phyloP scores from a whole-genome alignment of 345 rosid genomes.

The Laguncularia racemosa region DNA sequence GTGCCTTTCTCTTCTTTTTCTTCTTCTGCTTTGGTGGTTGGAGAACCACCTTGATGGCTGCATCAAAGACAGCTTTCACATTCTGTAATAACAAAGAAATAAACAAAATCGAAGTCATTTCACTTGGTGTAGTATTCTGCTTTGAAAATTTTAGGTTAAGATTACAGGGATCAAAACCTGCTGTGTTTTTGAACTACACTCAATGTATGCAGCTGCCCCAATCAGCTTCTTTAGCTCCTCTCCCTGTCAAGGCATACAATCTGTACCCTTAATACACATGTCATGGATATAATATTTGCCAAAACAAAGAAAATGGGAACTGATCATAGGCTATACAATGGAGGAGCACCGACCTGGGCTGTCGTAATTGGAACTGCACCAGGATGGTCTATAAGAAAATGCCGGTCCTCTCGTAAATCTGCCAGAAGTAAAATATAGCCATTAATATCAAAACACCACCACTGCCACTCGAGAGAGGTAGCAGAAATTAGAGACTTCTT shows the following conservation, averaged over 20 bases:
- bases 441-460: too few relatives aligned
- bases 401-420: conserved; percentile 21
- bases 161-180: conserved; percentile 8
- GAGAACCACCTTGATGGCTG: conserved; percentile 48
- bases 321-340: neutral
- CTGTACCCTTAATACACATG: neutral
- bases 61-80: conserved; percentile 47
- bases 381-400: conserved; percentile 18
- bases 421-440: conserved; percentile 1
- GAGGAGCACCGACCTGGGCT: conserved; percentile 11
- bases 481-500: neutral
- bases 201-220: conserved; percentile 15
- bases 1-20: conserved; percentile 36
- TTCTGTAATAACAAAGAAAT: conserved; percentile 20
- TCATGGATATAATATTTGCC: neutral
- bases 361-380: conserved; percentile 15
- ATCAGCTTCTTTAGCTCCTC: conserved; percentile 20
- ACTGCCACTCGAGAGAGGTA: too few relatives aligned
- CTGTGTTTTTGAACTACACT: conserved; percentile 21
- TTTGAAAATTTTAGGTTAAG: neutral
- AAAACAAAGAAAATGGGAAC: neutral
- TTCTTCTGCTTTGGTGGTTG: conserved; percentile 50
- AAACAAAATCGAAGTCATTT: neutral
- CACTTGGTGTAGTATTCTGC: neutral
- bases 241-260: conserved; percentile 7